These are phyloP conservation scores for Ascochyta koolunga DNA, from an alignment of 2,329 filamentous ascomycete genomes.

Conservation along the genomic window DNA sequence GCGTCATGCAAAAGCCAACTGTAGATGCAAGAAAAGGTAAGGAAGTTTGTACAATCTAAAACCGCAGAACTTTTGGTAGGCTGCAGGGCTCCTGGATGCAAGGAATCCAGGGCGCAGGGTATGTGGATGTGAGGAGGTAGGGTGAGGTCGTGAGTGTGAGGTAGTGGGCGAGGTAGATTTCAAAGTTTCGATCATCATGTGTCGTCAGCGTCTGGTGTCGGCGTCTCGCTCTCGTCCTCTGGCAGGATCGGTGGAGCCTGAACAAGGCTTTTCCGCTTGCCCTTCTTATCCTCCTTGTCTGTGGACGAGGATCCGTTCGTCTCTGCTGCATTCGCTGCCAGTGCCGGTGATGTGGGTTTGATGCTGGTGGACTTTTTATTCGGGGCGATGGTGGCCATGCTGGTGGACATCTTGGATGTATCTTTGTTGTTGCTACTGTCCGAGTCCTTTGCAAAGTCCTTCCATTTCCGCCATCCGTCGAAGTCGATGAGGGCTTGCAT, in stretches of 20 bases:
- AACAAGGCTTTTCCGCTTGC: constrained; percentile 41
- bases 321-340: constrained; percentile 24
- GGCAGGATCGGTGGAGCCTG: constrained; percentile 30
- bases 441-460: constrained; percentile 66
- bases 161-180: background rate
- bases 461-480: constrained; percentile 98
- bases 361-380: constrained; percentile 25
- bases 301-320: constrained; percentile 28
- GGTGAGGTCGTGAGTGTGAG: too few species aligned
- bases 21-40: constrained; percentile 1
- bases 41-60: constrained; percentile 16
- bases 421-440: constrained; percentile 45
- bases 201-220: constrained; percentile 24
- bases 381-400: constrained; percentile 40
- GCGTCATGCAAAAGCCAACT: background rate
- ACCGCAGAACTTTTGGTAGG: constrained; percentile 6
- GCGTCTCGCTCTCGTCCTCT: constrained; percentile 36
- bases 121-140: too few species aligned
- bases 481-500: constrained; percentile 99
- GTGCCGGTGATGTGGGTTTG: constrained; percentile 20
- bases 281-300: constrained; percentile 40
- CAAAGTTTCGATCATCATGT: background rate
- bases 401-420: constrained; percentile 43
- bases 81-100: background rate
- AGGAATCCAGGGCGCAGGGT: background rate